Evolutionary conservation across 352 stramenopile species (phyloP).

Genomic region (Globisporangium yorkense): DNA sequence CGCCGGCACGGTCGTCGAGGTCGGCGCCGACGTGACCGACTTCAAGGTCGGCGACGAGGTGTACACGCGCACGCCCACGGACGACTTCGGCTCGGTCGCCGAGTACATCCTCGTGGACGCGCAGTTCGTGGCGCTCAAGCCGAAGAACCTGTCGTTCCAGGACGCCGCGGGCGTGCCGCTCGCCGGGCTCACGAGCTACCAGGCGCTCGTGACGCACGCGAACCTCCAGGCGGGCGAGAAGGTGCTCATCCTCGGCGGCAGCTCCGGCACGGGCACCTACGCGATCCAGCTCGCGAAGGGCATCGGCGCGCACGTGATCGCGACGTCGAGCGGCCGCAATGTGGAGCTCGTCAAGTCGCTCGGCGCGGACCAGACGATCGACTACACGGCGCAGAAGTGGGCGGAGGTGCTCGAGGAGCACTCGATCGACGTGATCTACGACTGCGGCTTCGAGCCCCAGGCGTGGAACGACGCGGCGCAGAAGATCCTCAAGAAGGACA

Average conservation of each 20-base stretch:
- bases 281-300: conserved; percentile 44
- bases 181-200: conserved; percentile 19
- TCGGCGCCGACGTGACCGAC: conserved; percentile 30
- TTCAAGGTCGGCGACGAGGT: conserved; percentile 59
- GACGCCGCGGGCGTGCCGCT: conserved; percentile 19
- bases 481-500: conserved; percentile 22
- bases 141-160: conserved; percentile 11
- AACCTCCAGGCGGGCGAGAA: conserved; percentile 17
- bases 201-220: conserved; percentile 12
- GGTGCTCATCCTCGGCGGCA: conserved; percentile 38
- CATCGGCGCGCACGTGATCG: conserved; percentile 41
- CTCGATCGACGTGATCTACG: conserved; percentile 19
- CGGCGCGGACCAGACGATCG: conserved; percentile 34
- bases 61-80: conserved; percentile 11
- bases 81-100: conserved; percentile 5
- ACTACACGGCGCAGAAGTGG: conserved; percentile 39
- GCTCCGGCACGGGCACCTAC: conserved; percentile 33
- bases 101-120: conserved; percentile 11
- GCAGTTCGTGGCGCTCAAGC: conserved; percentile 25
- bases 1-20: conserved; percentile 49
- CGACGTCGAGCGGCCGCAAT: conserved; percentile 53
- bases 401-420: conserved; percentile 10
- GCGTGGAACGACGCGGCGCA: conserved; percentile 25
- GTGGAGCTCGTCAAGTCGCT: conserved; percentile 32
- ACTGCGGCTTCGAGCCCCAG: conserved; percentile 17